Evolutionary conservation across 2,329 filamentous ascomycete species (phyloP).

Genomic region (Sporothrix mexicana): DNA sequence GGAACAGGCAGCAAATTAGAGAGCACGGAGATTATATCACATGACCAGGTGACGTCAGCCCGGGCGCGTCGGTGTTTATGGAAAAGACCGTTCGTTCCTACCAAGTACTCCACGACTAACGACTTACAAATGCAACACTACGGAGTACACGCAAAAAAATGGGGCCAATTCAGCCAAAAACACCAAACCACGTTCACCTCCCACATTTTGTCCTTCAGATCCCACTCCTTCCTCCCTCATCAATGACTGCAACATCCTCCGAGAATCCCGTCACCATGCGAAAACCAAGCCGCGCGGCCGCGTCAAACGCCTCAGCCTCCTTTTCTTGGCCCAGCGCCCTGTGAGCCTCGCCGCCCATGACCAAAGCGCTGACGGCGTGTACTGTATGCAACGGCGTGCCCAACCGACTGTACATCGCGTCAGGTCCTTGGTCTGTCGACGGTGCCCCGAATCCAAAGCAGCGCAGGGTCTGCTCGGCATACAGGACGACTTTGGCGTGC

Average conservation of each 20-base stretch:
- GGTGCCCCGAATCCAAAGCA: slow-evolving; percentile 45
- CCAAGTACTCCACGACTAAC: no score
- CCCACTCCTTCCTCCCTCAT: slow-evolving; percentile 25
- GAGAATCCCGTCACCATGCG: slow-evolving; percentile 45
- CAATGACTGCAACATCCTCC: slow-evolving; percentile 40
- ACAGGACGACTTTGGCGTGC: slow-evolving; percentile 44
- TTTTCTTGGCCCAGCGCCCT: slow-evolving; percentile 41
- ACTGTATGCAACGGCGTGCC: slow-evolving; percentile 44
- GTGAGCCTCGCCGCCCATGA: slow-evolving; percentile 43
- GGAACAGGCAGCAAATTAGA: background rate
- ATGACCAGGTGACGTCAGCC: background rate
- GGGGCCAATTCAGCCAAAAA: no score
- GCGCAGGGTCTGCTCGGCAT: slow-evolving; percentile 43
- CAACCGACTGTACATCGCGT: slow-evolving; percentile 39
- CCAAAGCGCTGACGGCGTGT: slow-evolving; percentile 46
- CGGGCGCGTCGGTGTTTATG: background rate
- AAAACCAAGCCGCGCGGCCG: slow-evolving; percentile 44
- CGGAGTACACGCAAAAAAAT: background rate
- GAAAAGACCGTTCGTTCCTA: background rate
- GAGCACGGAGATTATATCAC: background rate
- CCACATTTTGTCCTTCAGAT: no score
- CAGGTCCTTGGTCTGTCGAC: slow-evolving; percentile 37
- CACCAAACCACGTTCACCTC: background rate
- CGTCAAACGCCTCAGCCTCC: slow-evolving; percentile 41
- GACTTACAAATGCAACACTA: no score